Base-by-base conservation (phyloP, 2,329 filamentous ascomycete species). In the Diplocarpon rosae region DNA sequence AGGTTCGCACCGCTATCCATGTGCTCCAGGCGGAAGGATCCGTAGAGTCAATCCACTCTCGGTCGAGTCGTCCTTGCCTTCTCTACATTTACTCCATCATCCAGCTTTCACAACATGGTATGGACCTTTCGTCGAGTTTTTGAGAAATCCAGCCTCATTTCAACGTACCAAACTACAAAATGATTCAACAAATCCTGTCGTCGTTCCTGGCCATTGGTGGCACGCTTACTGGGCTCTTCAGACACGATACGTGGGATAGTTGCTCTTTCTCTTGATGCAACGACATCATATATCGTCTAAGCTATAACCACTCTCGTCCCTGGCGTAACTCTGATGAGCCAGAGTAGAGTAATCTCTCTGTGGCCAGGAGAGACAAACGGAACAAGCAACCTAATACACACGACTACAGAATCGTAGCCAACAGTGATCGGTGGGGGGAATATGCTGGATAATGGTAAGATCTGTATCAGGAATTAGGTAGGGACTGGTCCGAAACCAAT, bases 351-450 rank as follows among this genome's bases (percentile, higher is more conserved):
- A 28, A 58, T 69, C 0, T 67, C 66, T 53, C 59, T 69, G 30
- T 69, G 64, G 65, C 67, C 65, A 6, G 66, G 66, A 5, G 68
- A 69, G 63, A 65, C 62, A 42, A 69, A 68, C n/a, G 65, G 66
- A 32, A 69, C 66, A 2, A 65, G 66, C 1, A 62, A 69, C 39
- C 55, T 69, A 13, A 53, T 69, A 37, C 65, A 68, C 47, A 64
- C 65, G 0, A 68, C 65, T 0, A 55, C 68, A 5, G 65, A 69
- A 49, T 61, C 59, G 15, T 68, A 64, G 66, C 48, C 60, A 56
- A 58, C 33, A 68, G 68, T 49, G 51, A 52, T 12, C 69, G 65
- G 65, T 68, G 66, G 47, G 65, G 65, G 32, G 66, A 63, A 8
- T 45, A 34, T 4, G 50, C 56, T 2, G 64, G 62, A 5, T 57